Evolutionary conservation across 2,329 filamentous ascomycete genomes (phyloP).

Genomic region (Monilinia laxa): DNA sequence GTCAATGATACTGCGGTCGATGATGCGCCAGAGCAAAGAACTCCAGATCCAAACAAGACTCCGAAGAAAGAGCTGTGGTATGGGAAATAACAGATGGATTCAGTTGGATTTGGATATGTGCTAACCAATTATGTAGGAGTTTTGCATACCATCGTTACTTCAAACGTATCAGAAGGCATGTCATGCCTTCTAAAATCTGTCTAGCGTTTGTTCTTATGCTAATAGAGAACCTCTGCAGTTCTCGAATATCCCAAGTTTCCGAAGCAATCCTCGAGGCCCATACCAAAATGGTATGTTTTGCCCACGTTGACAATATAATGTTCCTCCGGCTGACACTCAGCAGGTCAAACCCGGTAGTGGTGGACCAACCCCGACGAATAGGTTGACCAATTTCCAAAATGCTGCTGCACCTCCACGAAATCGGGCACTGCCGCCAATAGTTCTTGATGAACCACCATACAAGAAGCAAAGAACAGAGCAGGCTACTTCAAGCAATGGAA

Average conservation of each 20-base stretch:
- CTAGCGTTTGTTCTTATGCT: not conserved
- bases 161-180: not conserved
- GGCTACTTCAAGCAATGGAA: not conserved
- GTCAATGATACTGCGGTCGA: conserved; percentile 7
- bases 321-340: not conserved
- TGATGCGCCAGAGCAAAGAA: conserved; percentile 17
- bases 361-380: conserved; percentile 7
- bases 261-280: not conserved
- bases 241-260: not conserved
- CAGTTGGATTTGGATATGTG: not conserved
- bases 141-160: not conserved
- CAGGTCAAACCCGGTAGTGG: not conserved
- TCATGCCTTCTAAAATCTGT: not conserved
- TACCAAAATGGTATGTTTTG: conserved; percentile 7
- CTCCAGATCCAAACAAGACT: conserved; percentile 18
- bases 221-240: not conserved
- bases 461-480: conserved; percentile 10
- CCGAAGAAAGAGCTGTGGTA: conserved; percentile 12
- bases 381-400: not conserved
- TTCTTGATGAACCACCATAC: not conserved
- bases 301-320: not conserved
- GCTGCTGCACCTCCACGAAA: not conserved
- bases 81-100: conserved; percentile 9
- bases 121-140: not conserved
- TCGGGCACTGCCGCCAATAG: not conserved